Percentiles rank a stretch among this genome's conserved stretches.
Conservation (phyloP, 257 asterid genomes). For the Misopates orontium region DNA sequence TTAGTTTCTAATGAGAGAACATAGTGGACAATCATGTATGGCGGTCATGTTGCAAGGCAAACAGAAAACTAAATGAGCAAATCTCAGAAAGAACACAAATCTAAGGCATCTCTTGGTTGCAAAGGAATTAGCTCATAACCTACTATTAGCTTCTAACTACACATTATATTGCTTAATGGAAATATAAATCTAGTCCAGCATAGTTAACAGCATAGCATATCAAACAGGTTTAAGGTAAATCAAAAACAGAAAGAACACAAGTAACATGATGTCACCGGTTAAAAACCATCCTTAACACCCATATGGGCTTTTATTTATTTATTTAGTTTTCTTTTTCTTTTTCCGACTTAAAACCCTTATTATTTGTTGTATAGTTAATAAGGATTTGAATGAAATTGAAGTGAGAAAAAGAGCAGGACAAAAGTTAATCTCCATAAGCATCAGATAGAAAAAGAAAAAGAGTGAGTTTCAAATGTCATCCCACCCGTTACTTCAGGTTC, state of each 20-base stretch:
- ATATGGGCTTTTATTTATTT: neutral
- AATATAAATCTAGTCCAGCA: too few relatives aligned
- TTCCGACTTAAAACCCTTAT: too few relatives aligned
- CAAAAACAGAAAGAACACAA: neutral
- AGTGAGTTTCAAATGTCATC: constrained; percentile 1
- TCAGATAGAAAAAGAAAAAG: neutral
- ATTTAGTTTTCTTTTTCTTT: too few relatives aligned
- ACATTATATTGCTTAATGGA: too few relatives aligned
- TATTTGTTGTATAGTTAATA: neutral
- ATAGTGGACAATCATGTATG: too few relatives aligned
- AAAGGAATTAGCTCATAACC: neutral
- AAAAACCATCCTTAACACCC: constrained; percentile 10
- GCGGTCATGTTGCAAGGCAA: too few relatives aligned
- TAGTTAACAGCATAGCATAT: neutral
- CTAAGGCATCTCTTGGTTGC: neutral
- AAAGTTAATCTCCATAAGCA: neutral
- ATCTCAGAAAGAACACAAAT: neutral
- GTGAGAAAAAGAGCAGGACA: constrained; percentile 1
- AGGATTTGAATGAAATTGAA: neutral
- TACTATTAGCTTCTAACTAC: neutral
- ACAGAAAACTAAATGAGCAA: neutral
- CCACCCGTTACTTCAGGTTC: neutral
- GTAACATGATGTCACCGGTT: neutral
- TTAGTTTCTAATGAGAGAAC: too few relatives aligned
- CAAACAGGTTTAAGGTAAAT: neutral